Evolutionary conservation across 2,329 filamentous ascomycete genomes (phyloP).

Genomic region (Cryphonectria radicalis): DNA sequence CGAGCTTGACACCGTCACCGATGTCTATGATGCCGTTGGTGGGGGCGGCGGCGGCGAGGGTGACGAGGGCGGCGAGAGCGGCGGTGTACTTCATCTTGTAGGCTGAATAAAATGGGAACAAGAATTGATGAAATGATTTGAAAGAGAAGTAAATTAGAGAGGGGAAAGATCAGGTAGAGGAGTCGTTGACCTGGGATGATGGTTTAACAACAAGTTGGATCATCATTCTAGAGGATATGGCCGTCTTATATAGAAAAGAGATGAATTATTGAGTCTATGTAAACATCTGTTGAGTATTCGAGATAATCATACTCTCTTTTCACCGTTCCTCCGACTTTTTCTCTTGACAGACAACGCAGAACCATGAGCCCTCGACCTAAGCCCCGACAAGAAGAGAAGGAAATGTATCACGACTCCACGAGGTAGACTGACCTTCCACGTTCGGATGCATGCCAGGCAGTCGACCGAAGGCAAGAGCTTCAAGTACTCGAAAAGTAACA

Average conservation of each 20-base stretch:
- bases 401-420: background rate
- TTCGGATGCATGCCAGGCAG: conserved; percentile 9
- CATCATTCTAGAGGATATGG: background rate
- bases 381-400: background rate
- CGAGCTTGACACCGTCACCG: conserved; percentile 50
- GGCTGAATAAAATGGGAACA: background rate
- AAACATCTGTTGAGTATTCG: background rate
- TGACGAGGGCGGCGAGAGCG: conserved; percentile 41
- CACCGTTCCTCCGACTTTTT: background rate
- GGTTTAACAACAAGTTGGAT: background rate
- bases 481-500: background rate
- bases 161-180: background rate
- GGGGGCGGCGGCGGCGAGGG: conserved; percentile 41
- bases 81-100: conserved; percentile 55
- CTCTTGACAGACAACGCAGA: background rate
- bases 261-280: background rate
- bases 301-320: background rate
- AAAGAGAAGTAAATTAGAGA: background rate
- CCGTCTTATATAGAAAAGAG: conserved; percentile 7
- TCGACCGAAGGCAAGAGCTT: background rate
- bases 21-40: conserved; percentile 45
- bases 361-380: background rate
- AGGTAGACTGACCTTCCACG: background rate
- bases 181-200: background rate
- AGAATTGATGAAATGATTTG: background rate